phyloP scores from a whole-genome alignment of 2,329 filamentous ascomycete genomes.

The Kalaharituber pfeilii region DNA sequence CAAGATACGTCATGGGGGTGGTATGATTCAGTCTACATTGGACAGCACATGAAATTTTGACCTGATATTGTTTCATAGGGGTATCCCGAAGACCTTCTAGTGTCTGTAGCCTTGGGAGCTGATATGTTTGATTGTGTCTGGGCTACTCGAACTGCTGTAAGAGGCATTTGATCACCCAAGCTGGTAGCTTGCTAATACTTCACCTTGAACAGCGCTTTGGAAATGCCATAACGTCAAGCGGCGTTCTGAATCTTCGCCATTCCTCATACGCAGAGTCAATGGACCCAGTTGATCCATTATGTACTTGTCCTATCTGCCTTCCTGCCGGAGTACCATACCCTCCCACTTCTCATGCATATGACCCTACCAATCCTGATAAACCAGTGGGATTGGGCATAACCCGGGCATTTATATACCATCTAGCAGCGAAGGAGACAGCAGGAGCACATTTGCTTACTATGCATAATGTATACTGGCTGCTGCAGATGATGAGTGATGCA shows the following conservation, averaged over 20 bases:
- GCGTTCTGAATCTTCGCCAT: conserved; percentile 71
- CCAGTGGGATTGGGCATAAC: conserved; percentile 54
- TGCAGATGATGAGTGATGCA: conserved; percentile 61
- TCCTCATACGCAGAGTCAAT: conserved; percentile 63
- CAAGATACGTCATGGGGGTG: conserved; percentile 98
- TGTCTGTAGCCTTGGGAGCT: conserved; percentile 81
- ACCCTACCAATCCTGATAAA: background rate
- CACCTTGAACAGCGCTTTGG: conserved; percentile 49
- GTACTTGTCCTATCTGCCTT: conserved; percentile 62
- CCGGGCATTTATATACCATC: conserved; percentile 76
- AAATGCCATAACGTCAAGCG: conserved; percentile 68
- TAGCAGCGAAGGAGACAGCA: conserved; percentile 84
- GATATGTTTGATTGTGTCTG: conserved; percentile 99
- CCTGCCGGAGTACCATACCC: conserved; percentile 33
- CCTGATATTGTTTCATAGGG: conserved; percentile 33
- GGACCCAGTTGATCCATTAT: conserved; percentile 63
- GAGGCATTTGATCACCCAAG: conserved; percentile 19
- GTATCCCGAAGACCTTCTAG: conserved; percentile 88
- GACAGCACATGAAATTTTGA: background rate
- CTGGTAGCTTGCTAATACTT: background rate
- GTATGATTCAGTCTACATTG: conserved; percentile 29
- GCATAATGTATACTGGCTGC: conserved; percentile 87
- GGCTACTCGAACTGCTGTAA: conserved; percentile 77
- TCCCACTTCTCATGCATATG: conserved; percentile 6
- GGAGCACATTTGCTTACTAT: conserved; percentile 74